phyloP scores from a whole-genome alignment of 495 filamentous ascomycete species.

The Evansstolkia leycettana region DNA sequence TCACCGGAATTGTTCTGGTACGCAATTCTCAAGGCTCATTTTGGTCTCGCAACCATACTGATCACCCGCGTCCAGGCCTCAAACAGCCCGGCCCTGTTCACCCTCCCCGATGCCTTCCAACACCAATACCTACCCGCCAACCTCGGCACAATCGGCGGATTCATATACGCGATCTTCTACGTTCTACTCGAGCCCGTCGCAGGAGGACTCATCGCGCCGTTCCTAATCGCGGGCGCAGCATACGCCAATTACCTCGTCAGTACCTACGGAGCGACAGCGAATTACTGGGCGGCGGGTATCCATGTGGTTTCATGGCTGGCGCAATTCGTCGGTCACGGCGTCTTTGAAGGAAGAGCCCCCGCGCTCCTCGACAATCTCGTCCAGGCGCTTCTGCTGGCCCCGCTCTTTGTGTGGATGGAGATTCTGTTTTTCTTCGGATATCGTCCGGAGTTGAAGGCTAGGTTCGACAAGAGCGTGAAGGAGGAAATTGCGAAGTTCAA shows the following conservation, averaged over 20 bases:
- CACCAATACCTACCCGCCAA: constrained; percentile 72
- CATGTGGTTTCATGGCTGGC: constrained; percentile 68
- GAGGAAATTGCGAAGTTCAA: constrained; percentile 41
- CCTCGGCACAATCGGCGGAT: constrained; percentile 58
- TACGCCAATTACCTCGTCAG: constrained; percentile 61
- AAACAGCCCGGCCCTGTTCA: constrained; percentile 62
- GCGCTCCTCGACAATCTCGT: constrained; percentile 83
- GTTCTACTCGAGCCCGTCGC: constrained; percentile 90
- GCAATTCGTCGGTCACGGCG: constrained; percentile 87
- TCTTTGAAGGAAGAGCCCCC: constrained; percentile 78
- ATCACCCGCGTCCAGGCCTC: constrained; percentile 41
- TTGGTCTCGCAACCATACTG: too few relatives aligned
- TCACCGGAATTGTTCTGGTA: constrained; percentile 73
- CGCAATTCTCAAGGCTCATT: constrained; percentile 6
- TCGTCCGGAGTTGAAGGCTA: constrained; percentile 67
- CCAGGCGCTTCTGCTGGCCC: constrained; percentile 86
- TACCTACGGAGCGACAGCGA: constrained; percentile 51
- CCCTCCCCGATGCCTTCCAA: constrained; percentile 54
- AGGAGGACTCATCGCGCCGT: constrained; percentile 56
- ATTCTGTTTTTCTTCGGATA: constrained; percentile 85
- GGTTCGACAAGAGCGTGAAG: constrained; percentile 64
- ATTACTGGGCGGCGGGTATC: constrained; percentile 55
- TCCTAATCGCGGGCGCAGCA: constrained; percentile 62
- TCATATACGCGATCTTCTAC: constrained; percentile 68
- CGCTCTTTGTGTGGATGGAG: constrained; percentile 98